A percentile compares a stretch with the other conserved stretches of the same genome.
Evolutionary conservation across 495 filamentous ascomycete species (phyloP).

Genomic region (Viridothelium virens): DNA sequence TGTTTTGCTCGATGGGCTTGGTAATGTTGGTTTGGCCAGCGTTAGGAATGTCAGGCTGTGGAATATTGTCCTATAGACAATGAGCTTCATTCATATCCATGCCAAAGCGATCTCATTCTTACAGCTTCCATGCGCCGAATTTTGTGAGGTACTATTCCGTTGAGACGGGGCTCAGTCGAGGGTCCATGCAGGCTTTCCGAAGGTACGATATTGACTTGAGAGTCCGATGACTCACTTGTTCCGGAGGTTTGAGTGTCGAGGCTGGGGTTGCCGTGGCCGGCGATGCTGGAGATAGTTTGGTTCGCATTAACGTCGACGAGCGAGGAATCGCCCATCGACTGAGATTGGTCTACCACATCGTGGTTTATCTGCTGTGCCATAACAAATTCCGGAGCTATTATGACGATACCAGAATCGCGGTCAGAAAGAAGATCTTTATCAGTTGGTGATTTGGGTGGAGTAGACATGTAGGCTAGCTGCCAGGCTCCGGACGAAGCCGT

Average conservation of each 20-base stretch:
- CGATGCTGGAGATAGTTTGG: constrained; percentile 47
- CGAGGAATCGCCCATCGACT: constrained; percentile 65
- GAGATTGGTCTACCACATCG: constrained; percentile 72
- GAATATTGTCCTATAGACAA: neutral
- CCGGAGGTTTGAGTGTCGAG: constrained; percentile 23
- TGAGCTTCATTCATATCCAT: neutral
- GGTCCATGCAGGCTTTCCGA: neutral
- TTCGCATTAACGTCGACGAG: constrained; percentile 66
- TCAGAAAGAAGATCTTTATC: constrained; percentile 23
- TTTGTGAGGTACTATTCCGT: neutral
- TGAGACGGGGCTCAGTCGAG: neutral
- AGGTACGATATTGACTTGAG: neutral
- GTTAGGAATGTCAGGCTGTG: neutral
- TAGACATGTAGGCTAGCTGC: constrained; percentile 22
- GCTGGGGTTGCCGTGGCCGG: constrained; percentile 48
- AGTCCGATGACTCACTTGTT: neutral
- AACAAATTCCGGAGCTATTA: constrained; percentile 59
- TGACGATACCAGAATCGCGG: constrained; percentile 24
- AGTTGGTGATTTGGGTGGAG: constrained; percentile 15
- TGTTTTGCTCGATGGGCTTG: neutral
- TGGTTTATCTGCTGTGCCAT: constrained; percentile 71
- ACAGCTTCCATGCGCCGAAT: neutral
- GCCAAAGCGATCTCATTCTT: neutral
- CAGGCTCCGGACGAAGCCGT: constrained; percentile 22
- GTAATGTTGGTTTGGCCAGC: neutral